Evolutionary conservation across 2,329 filamentous ascomycete species (phyloP), one percentile per base, ranked within the genome.

Genomic region (Clonostachys rosea): DNA sequence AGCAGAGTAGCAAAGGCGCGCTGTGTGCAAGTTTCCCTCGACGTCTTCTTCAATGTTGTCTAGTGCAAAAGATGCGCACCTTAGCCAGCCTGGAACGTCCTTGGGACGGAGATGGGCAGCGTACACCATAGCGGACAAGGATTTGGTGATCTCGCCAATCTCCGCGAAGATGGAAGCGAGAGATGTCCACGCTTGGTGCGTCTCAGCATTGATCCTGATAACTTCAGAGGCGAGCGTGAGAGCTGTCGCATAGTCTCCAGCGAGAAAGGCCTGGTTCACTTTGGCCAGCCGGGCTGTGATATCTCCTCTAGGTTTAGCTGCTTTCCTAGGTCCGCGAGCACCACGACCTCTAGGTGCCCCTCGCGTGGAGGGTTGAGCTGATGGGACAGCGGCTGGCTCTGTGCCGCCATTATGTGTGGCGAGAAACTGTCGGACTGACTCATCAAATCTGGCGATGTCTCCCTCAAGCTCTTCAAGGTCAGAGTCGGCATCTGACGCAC

Each of bases 201-300:
- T 85, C 59, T 86, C 82, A 17, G 80, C 81, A 52, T 87, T 86
- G 59, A 86, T 83, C 44, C 82, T 75, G 56, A 87, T 84, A 48
- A 86, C 78, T 55, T 86, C 82, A 39, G 76, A 74, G 9, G 81
- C 76, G 18, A 79, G 68, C 14, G 76, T 73, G 35, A 82, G 68
- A 6, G 86, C 84, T 39, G 74, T 69, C 6, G 79, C 73, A 52
- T 84, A 83, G 17, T 84, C 74, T 24, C 76, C 73, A 10, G 76
- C 71, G 49, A 89, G 73, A 58, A 84, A 91, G 5, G 83, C 80
- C 50, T 84, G 75, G 49, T 83, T 87, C 4, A 88, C 87, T 57
- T 79, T 73, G 42, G 78, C 76, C 43, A 91, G 74, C 40, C 84
- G 73, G 39, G 79, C 72, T 56, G 85, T 89, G 62, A 91, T 88